Conservation (phyloP, 2,329 filamentous ascomycete genomes). For the Ophiocordyceps camponoti-saundersi region DNA sequence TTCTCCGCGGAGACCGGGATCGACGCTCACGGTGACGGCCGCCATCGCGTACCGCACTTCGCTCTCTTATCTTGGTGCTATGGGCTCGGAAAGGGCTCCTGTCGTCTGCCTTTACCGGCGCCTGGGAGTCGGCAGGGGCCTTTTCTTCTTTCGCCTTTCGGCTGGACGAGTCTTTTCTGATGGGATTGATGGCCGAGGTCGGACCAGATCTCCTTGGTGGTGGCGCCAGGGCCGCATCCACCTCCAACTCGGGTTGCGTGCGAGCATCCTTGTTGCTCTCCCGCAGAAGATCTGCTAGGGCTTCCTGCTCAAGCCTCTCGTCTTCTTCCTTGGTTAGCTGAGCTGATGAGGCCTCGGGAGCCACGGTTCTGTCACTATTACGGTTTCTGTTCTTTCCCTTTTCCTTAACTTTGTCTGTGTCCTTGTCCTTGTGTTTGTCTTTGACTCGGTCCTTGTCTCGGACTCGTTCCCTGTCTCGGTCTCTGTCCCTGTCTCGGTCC, state of each 20-base stretch:
- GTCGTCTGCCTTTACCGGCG: conserved; percentile 8
- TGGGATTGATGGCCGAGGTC: conserved; percentile 41
- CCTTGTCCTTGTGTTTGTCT: conserved; percentile 13
- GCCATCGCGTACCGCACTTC: conserved; percentile 11
- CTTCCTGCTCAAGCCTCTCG: conserved; percentile 38
- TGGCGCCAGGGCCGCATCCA: conserved; percentile 37
- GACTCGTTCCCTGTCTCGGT: conserved; percentile 11
- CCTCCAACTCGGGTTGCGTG: conserved; percentile 35
- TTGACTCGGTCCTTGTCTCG: conserved; percentile 8
- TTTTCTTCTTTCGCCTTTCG: conserved; percentile 14
- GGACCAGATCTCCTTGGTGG: conserved; percentile 34
- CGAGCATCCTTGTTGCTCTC: conserved; percentile 34
- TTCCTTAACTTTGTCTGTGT: conserved; percentile 1
- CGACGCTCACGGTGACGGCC: conserved; percentile 17
- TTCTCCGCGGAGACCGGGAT: conserved; percentile 20
- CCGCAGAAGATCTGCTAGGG: conserved; percentile 39
- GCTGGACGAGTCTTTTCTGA: conserved; percentile 27
- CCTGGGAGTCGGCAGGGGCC: conserved; percentile 12
- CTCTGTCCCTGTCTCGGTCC: conserved; percentile 8
- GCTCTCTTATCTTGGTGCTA: conserved; percentile 10
- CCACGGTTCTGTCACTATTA: conserved; percentile 18
- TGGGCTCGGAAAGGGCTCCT: conserved; percentile 14
- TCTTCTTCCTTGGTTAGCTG: conserved; percentile 40
- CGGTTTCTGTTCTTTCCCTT: conserved; percentile 13
- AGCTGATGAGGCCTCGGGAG: conserved; percentile 30